These are phyloP conservation scores for Immersiella caudata DNA, from an alignment of 495 filamentous ascomycete genomes.

Conservation along the genomic window DNA sequence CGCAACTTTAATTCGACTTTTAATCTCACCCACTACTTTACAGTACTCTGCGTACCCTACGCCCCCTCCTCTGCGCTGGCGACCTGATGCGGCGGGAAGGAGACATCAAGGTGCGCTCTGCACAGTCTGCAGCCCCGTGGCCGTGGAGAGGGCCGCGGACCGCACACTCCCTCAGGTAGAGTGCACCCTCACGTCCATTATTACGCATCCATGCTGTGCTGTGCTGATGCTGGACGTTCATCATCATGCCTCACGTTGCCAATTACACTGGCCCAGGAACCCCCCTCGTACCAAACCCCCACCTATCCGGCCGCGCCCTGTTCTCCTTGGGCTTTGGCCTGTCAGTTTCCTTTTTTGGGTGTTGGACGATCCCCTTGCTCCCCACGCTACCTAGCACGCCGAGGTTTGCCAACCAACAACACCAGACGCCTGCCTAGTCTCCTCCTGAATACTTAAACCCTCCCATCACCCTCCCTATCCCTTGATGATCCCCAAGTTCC, in stretches of 20 bases:
- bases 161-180: slow-evolving; percentile 9
- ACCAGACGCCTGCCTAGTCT: slow-evolving; percentile 24
- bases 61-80: background rate
- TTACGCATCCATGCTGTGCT: slow-evolving; percentile 11
- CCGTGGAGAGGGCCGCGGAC: background rate
- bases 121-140: background rate
- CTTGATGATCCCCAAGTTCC: slow-evolving; percentile 15
- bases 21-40: slow-evolving; percentile 10
- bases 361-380: slow-evolving; percentile 21
- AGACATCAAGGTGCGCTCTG: slow-evolving; percentile 16
- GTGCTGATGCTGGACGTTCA: background rate
- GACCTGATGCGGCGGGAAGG: background rate
- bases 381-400: slow-evolving; percentile 9
- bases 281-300: slow-evolving; percentile 11
- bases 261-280: background rate
- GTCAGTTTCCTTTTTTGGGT: slow-evolving; percentile 30
- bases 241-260: slow-evolving; percentile 3
- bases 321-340: slow-evolving; percentile 23
- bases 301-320: slow-evolving; percentile 11
- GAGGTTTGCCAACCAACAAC: slow-evolving; percentile 18
- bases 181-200: background rate
- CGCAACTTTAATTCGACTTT: slow-evolving; percentile 29
- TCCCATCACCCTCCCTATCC: slow-evolving; percentile 17
- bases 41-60: slow-evolving; percentile 4
- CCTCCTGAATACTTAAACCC: slow-evolving; percentile 28